Base-by-base conservation (phyloP, 768 basidiomycete genomes). In the Trametes villosa region DNA sequence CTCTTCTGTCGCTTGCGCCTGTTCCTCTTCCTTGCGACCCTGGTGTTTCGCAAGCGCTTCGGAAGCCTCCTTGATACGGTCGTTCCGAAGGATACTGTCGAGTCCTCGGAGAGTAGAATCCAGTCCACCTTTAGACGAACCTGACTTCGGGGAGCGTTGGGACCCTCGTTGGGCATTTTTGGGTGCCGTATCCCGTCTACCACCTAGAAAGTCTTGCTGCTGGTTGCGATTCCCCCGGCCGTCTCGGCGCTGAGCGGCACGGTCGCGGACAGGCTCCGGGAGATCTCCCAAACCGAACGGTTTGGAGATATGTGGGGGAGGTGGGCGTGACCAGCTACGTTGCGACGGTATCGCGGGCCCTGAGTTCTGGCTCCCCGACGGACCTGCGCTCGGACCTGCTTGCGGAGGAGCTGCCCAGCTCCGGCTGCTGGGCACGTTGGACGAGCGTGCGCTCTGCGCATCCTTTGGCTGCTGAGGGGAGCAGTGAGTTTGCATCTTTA, bases 401-500 rank as follows among this genome's bases (percentile, higher is more conserved):
- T 50, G 40, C 1, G 56, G 12, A 12, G 60, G 65, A 4, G 15
- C 24, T 13, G 42, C 57, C 68, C 65, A 68, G 29, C 49, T 60
- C 41, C 62, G 29, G 26, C 41, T 63, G 30, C 46, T 60, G 18
- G 65, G 63, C 29, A 49, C 38, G 12, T 22, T 34, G 26, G 47
- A 7, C 20, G 62, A 31, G 4, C 57, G 18, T 4, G 26, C 50
- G 6, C 51, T 13, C 7, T 56, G 54, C 3, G 20, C 15, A 17
- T 52, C 48, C 53, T 55, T 46, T 11, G 60, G 42, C 60, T 62
- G 26, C 15, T 48, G 40, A 13, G 66, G 47, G 38, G 44, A 30
- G 40, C 7, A 27, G 24, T 45, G 20, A 45, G 22, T 20, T 24
- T 4, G 7, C 22, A 11, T 24, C 9, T 12, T 9, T 45, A 11